A percentile compares a stretch with the other conserved stretches of the same genome.
Conservation (phyloP, 805 yeast species). For the Scheffersomyces stipitis region DNA sequence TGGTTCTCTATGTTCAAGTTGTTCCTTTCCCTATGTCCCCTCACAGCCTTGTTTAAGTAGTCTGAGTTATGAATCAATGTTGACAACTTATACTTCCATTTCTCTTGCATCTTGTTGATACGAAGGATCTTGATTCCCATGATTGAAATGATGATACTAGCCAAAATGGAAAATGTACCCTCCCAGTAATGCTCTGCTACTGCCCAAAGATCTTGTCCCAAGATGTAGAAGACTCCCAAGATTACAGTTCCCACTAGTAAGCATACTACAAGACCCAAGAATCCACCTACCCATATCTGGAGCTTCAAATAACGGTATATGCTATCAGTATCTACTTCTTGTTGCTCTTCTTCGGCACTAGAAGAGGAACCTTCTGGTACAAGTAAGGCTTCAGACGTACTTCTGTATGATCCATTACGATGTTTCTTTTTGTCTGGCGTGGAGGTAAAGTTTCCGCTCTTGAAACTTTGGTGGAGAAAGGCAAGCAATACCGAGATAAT, state of each 20-base stretch:
- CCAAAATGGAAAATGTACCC: slow-evolving; percentile 43
- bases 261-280: slow-evolving; percentile 39
- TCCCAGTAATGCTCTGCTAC: slow-evolving; percentile 50
- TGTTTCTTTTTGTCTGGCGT: neutral
- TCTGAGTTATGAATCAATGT: slow-evolving; percentile 23
- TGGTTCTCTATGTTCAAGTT: neutral
- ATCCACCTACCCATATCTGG: slow-evolving; percentile 47
- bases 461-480: slow-evolving; percentile 61
- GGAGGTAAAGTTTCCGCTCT: slow-evolving; percentile 4
- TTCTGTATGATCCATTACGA: neutral
- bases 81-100: slow-evolving; percentile 43
- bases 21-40: no score
- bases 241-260: slow-evolving; percentile 40
- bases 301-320: slow-evolving; percentile 23
- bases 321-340: slow-evolving; percentile 1
- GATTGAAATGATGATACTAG: slow-evolving; percentile 44
- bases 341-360: slow-evolving; percentile 1
- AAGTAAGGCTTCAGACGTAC: neutral
- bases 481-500: slow-evolving; percentile 73
- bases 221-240: slow-evolving; percentile 36
- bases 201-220: slow-evolving; percentile 47
- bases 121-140: slow-evolving; percentile 48
- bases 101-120: slow-evolving; percentile 43
- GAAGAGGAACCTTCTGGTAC: slow-evolving; percentile 1
- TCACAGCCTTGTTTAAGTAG: slow-evolving; percentile 17